A percentile compares a stretch with the other conserved stretches of the same genome.
phyloP scores from a whole-genome alignment of 2,329 filamentous ascomycete species.

The Cercospora sp. region DNA sequence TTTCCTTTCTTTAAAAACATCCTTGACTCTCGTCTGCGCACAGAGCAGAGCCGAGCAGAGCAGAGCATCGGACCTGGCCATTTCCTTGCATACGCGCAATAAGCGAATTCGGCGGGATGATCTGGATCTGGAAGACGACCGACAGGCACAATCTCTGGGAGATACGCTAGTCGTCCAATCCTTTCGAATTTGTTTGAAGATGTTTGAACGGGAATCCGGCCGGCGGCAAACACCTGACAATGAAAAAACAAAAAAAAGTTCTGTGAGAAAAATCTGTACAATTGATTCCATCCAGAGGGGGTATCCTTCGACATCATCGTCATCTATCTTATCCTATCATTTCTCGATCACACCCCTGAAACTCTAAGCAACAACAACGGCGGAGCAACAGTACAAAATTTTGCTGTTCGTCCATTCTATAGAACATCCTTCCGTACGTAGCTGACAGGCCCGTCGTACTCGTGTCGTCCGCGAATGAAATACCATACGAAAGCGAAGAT shows the following conservation, averaged over 20 bases:
- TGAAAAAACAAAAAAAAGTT: background rate
- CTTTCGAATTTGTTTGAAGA: too few relatives aligned
- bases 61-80: too few relatives aligned
- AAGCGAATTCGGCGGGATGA: too few relatives aligned
- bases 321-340: background rate
- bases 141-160: background rate
- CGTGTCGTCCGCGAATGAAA: slow-evolving; percentile 22
- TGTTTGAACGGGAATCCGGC: too few relatives aligned
- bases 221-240: too few relatives aligned
- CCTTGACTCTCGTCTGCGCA: too few relatives aligned
- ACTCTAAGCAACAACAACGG: background rate
- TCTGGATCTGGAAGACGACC: too few relatives aligned
- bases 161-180: too few relatives aligned
- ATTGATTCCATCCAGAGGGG: background rate
- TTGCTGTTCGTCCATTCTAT: background rate
- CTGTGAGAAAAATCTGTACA: background rate
- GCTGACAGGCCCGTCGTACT: slow-evolving; percentile 31
- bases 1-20: too few relatives aligned
- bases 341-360: background rate
- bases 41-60: too few relatives aligned
- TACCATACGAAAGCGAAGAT: slow-evolving; percentile 26
- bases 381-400: background rate
- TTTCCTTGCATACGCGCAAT: too few relatives aligned
- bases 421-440: slow-evolving; percentile 24
- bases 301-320: background rate